These are phyloP conservation scores for Rhododendron williamsianum DNA, from an alignment of 148 eudicot genomes.

Conservation along the genomic window DNA sequence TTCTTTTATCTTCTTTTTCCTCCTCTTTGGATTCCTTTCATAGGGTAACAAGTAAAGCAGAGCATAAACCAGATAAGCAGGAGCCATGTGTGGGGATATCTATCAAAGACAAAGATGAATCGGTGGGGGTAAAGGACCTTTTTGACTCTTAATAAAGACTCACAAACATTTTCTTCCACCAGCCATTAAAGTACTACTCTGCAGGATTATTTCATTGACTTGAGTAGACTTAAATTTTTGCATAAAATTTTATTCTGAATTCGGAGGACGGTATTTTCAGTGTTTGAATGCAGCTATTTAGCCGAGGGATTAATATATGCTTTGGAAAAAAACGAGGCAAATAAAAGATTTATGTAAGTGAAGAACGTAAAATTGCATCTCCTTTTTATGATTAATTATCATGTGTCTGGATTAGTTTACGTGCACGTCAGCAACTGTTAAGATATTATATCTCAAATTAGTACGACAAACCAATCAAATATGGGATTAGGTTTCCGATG, in stretches of 20 bases:
- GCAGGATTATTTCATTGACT: neutral
- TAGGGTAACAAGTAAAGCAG: conserved; percentile 23
- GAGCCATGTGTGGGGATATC: neutral
- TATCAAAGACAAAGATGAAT: neutral
- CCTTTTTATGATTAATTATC: too few species aligned
- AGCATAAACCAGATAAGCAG: conserved; percentile 32
- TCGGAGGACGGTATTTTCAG: neutral
- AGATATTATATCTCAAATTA: too few species aligned
- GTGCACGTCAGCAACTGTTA: neutral
- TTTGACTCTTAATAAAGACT: neutral
- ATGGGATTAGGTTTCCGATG: neutral
- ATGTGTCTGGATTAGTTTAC: neutral
- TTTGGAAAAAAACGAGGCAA: too few species aligned
- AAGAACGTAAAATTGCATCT: too few species aligned
- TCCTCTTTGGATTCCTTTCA: conserved; percentile 14
- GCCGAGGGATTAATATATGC: too few species aligned
- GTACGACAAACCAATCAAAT: neutral
- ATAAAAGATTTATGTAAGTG: too few species aligned
- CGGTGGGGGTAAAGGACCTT: conserved; percentile 1
- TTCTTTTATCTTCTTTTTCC: neutral
- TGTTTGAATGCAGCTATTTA: neutral
- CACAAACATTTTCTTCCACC: neutral
- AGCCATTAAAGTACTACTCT: neutral
- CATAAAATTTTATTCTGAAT: neutral
- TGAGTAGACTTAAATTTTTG: fast-evolving